Base-by-base conservation (phyloP, 768 basidiomycete species). In the Rickenella mellea region DNA sequence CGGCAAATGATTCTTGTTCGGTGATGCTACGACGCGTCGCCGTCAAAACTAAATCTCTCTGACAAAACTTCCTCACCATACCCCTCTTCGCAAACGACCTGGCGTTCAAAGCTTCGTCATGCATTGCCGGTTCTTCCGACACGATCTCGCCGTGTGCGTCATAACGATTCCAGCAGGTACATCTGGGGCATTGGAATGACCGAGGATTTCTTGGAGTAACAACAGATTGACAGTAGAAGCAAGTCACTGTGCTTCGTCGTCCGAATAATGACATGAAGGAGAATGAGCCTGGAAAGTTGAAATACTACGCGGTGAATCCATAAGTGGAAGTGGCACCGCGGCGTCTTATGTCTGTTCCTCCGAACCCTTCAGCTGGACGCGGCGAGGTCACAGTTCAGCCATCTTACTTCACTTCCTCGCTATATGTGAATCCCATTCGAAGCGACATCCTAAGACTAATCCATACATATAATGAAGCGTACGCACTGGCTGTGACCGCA, bases 81-180 rank as follows among this genome's bases (percentile, higher is more conserved):
- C 87, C 85, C 57, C 86, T 71, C 55, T 71, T 79, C 0, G 79
- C 70, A 56, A 91, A 92, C 2, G 83, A 81, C 15, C 53, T 58
- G 2, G 64, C 55, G 55, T 91, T 94, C 48, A 93, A 51, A 1
- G 69, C 59, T 54, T 89, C 78, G 49, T 88, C 78, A 54, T 87
- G 78, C 87, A 91, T 91, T 1, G 89, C 87, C 14, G 89, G 85
- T 42, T 91, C 83, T 53, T 90, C 83, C 1, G 87, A 87, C 27
- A 82, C 51, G 48, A 93, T 88, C 49, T 89, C 76, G 27, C 89
- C 90, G 10, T 66, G 56, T 39, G 73, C 59, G 51, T 83, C 76
- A 55, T 74, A 86, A 35, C 78, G 73, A 58, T 90, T 92, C 76
- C 77, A 78, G 56, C 83, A 86, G 30, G 63, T 61, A 52, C 86